Base-by-base conservation (phyloP, 2,329 filamentous ascomycete species). In the Colletotrichum filicis region DNA sequence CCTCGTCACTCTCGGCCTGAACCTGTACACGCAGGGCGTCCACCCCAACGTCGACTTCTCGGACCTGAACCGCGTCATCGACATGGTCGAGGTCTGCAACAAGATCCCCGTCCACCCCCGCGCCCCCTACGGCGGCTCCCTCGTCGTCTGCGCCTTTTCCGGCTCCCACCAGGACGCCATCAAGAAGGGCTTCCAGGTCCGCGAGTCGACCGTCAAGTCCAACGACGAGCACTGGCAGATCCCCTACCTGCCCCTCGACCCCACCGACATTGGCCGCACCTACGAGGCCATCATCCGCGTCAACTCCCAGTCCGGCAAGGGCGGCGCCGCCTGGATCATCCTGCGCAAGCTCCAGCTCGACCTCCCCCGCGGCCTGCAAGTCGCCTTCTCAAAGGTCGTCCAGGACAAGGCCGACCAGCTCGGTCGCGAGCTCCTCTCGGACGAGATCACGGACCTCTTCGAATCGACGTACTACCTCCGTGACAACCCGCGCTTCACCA, bases 261-360 rank as follows among this genome's bases (percentile, higher is more conserved):
- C 96, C 5, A 89, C 93, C 79, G 96, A 98, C 79, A 98, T 98
- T 76, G 96, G 96, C 63, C 92, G 96, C 71, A 98, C 92, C n/a
- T 98, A 98, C 89, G 95, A 98, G 84, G 96, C 96, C 72, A 93
- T 98, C 80, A 98, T 98, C 81, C 94, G 96, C 73, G 96, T 98
- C 89, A 99, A 98, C 87, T 97, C 94, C 22, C 96, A 98, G 82
- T 94, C 92, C 78, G 96, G 96, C 76, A 98, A 99, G 86, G 96
- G 96, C 74, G 97, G 97, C 78, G 92, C 94, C 73, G 95, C 96
- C 63, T 98, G 94, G 94, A 94, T 98, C 80, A 95, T 98, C 80
- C 92, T 95, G 80, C 92, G 93, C 77, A 93, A 95, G 79, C 91
- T 98, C 74, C 91, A 97, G 79, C 93, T 98, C 79, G 97, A 98